Conservation (phyloP, 2,329 filamentous ascomycete genomes). For the Penicillium psychrosexuale region DNA sequence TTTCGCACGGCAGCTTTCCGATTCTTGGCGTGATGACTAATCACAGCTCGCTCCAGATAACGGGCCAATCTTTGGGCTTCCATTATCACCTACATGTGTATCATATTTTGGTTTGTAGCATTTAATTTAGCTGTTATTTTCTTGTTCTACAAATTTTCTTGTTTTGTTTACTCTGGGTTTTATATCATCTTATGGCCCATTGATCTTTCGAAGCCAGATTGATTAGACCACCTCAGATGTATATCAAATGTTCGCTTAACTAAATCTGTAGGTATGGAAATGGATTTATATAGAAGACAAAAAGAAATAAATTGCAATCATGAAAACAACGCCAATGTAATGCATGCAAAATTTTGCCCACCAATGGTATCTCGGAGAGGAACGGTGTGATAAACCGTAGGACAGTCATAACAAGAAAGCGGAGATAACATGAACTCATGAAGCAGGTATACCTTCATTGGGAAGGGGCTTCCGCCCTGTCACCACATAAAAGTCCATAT, state of each 20-base stretch:
- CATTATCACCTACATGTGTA: conserved; percentile 5
- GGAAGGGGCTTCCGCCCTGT: conserved; percentile 35
- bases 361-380: conserved; percentile 25
- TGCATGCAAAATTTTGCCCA: conserved; percentile 20
- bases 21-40: conserved; percentile 28
- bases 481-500: conserved; percentile 41
- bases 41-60: background rate
- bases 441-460: conserved; percentile 14
- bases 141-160: background rate
- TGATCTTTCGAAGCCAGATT: background rate
- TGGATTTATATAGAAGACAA: background rate
- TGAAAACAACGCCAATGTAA: conserved; percentile 22
- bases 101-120: background rate
- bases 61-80: conserved; percentile 7
- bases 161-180: background rate
- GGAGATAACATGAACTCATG: conserved; percentile 8
- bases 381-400: conserved; percentile 10
- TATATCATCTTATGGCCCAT: background rate
- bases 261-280: background rate
- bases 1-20: conserved; percentile 17
- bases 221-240: background rate
- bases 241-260: background rate
- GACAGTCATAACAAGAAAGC: conserved; percentile 8
- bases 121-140: background rate
- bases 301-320: conserved; percentile 6